phyloP scores from a whole-genome alignment of 371 early-diverging fungal genomes.

The Mortierella sp. region DNA sequence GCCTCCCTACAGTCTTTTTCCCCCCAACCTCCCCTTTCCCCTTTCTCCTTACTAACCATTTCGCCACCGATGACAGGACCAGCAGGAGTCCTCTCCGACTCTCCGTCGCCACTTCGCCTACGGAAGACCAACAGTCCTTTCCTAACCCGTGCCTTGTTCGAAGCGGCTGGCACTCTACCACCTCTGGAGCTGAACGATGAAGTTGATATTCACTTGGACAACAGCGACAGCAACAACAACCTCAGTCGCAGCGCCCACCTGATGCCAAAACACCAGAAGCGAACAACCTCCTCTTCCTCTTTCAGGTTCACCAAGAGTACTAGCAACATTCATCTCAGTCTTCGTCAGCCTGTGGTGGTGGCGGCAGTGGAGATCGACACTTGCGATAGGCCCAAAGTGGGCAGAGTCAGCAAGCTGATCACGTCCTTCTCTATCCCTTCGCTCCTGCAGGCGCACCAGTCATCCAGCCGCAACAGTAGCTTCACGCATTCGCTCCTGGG shows the following conservation, averaged over 20 bases:
- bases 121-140: conserved; percentile 22
- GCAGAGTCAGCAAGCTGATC: conserved; percentile 18
- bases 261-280: too few relatives aligned
- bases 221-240: background rate
- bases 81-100: conserved; percentile 10
- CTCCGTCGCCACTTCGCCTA: conserved; percentile 25
- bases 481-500: background rate
- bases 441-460: conserved; percentile 2
- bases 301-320: background rate
- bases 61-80: conserved; percentile 17
- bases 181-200: background rate
- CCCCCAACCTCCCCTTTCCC: too few relatives aligned
- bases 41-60: background rate
- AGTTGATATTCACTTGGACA: background rate
- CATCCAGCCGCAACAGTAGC: too few relatives aligned
- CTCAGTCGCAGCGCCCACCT: too few relatives aligned
- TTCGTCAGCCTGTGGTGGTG: background rate
- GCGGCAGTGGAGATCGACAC: too few relatives aligned
- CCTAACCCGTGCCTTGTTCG: conserved; percentile 1
- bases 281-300: background rate
- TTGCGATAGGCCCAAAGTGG: background rate
- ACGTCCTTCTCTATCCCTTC: conserved; percentile 30
- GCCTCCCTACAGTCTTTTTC: background rate
- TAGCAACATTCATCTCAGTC: background rate
- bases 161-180: background rate